A percentile compares a stretch with the other conserved stretches of the same genome.
phyloP scores from a whole-genome alignment of 192 early-diverging fungal species.

The Linnemannia zychae region DNA sequence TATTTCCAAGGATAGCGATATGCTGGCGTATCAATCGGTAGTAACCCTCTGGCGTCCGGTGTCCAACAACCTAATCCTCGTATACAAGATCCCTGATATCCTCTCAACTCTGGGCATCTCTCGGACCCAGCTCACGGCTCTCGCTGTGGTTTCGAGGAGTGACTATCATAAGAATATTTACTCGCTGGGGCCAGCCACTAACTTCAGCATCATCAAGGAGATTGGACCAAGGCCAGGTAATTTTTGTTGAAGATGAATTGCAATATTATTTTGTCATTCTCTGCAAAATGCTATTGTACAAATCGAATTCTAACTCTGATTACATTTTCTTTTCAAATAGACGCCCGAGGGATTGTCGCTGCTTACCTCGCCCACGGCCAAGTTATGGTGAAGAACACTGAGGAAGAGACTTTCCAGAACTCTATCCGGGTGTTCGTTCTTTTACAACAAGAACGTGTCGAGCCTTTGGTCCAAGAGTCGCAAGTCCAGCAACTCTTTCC shows the following conservation, averaged over 20 bases:
- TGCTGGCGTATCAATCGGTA: conserved; percentile 7
- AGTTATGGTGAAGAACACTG: not conserved
- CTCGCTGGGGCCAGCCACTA: not conserved
- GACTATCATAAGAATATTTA: conserved; percentile 16
- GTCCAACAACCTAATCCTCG: conserved; percentile 4
- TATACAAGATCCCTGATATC: conserved; percentile 1
- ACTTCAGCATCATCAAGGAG: conserved; percentile 12
- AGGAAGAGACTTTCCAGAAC: conserved; percentile 4
- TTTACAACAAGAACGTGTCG: not conserved
- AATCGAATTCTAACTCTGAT: not conserved
- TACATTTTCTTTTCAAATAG: not conserved
- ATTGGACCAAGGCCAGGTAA: conserved; percentile 8
- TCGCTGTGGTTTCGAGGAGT: conserved; percentile 12
- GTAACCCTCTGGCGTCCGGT: conserved; percentile 8
- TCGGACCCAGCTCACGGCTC: conserved; percentile 2
- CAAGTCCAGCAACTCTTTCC: not conserved
- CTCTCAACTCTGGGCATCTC: not conserved
- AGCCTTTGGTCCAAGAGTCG: not conserved
- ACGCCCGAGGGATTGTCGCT: not conserved
- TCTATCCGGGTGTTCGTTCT: conserved; percentile 12
- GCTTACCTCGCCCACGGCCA: not conserved
- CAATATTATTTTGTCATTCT: not conserved
- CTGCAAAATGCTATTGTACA: not conserved
- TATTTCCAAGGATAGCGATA: conserved; percentile 11
- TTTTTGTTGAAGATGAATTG: conserved; percentile 1